Conservation (phyloP, 176 grass and related monocot genomes). For the Oryza brachyantha region DNA sequence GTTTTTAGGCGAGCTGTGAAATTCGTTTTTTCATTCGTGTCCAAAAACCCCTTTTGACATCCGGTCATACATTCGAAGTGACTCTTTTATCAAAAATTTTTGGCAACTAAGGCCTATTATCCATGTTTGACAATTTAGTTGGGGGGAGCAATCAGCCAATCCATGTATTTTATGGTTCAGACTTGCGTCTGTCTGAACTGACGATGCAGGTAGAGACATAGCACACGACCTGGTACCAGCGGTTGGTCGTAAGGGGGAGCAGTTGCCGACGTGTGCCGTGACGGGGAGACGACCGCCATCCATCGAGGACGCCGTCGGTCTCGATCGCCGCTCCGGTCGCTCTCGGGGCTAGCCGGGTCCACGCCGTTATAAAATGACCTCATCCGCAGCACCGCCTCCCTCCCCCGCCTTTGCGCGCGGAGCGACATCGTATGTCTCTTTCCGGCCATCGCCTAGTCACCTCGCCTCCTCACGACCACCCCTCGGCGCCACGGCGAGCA, state of each 20-base stretch:
- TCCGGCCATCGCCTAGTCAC: neutral
- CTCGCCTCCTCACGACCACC: too few relatives aligned
- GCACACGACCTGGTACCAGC: neutral
- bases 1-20: too few relatives aligned
- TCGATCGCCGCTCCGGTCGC: neutral
- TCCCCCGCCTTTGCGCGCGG: too few relatives aligned
- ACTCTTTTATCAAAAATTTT: too few relatives aligned
- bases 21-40: too few relatives aligned
- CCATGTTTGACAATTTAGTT: neutral
- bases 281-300: neutral
- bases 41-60: too few relatives aligned
- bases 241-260: neutral
- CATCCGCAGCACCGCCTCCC: neutral
- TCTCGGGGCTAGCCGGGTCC: neutral
- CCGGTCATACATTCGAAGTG: too few relatives aligned
- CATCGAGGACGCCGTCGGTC: too few relatives aligned
- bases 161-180: neutral
- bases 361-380: neutral
- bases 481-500: neutral
- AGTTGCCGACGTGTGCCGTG: neutral
- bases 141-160: neutral
- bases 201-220: neutral
- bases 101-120: too few relatives aligned
- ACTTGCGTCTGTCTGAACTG: neutral
- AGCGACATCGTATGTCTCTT: neutral